phyloP scores from a whole-genome alignment of 1,284 basidiomycete species.

The Cryptococcus sp. region DNA sequence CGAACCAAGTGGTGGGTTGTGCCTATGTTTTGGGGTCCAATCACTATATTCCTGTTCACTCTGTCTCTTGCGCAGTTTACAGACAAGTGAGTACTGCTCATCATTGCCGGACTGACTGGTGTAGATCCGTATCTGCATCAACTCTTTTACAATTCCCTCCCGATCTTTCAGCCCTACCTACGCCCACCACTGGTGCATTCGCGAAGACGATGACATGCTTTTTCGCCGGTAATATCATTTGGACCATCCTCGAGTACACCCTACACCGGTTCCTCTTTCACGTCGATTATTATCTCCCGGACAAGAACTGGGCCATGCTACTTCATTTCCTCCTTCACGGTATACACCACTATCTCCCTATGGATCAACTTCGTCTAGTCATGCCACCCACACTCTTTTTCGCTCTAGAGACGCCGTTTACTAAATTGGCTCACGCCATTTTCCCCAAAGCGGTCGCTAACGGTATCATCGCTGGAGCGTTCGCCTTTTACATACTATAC shows the following conservation, averaged over 20 bases:
- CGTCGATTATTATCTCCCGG: slow-evolving; percentile 84
- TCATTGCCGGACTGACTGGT: background rate
- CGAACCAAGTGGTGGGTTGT: slow-evolving; percentile 93
- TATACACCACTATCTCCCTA: slow-evolving; percentile 95
- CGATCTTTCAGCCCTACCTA: slow-evolving; percentile 22
- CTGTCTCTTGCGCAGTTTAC: slow-evolving; percentile 81
- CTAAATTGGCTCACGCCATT: slow-evolving; percentile 71
- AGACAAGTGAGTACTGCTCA: slow-evolving; percentile 27
- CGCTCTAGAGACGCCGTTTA: slow-evolving; percentile 79
- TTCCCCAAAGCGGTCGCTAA: slow-evolving; percentile 86
- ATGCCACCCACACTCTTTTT: slow-evolving; percentile 92
- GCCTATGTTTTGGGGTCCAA: slow-evolving; percentile 87
- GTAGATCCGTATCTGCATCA: slow-evolving; percentile 32
- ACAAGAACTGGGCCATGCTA: slow-evolving; percentile 70
- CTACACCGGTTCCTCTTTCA: slow-evolving; percentile 98
- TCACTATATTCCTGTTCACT: slow-evolving; percentile 72
- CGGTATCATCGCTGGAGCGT: slow-evolving; percentile 86
- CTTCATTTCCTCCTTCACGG: slow-evolving; percentile 94
- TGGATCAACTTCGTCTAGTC: slow-evolving; percentile 91
- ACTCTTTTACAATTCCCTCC: slow-evolving; percentile 28
- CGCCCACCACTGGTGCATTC: slow-evolving; percentile 24
- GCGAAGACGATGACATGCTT: slow-evolving; percentile 61
- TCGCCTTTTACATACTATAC: slow-evolving; percentile 83
- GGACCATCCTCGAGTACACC: slow-evolving; percentile 94
- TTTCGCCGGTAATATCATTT: slow-evolving; percentile 77